Conservation (phyloP, 164 flowering plant genomes). For the Magnolia kwangsiensis region DNA sequence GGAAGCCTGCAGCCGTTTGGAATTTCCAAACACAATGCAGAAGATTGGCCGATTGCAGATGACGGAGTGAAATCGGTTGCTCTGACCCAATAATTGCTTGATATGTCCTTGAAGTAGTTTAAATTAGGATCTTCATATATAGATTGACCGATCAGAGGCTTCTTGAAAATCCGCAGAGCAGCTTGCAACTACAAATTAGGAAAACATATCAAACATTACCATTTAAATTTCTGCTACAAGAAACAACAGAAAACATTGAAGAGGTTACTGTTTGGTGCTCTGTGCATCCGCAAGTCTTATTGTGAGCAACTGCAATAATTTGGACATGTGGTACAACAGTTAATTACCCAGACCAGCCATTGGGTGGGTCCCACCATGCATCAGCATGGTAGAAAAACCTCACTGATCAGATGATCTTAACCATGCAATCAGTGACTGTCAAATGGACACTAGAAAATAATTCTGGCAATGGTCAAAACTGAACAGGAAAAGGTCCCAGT, state of each 20-base stretch:
- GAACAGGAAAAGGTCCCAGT: no score
- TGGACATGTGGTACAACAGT: no score
- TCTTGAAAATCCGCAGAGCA: constrained; percentile 65
- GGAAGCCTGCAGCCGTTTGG: constrained; percentile 40
- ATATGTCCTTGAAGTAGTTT: constrained; percentile 39
- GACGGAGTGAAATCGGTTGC: constrained; percentile 64
- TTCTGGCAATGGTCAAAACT: no score
- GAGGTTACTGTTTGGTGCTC: no score
- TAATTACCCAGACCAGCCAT: no score
- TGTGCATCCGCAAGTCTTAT: no score
- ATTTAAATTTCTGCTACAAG: neutral
- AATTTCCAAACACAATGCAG: constrained; percentile 71
- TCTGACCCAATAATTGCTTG: constrained; percentile 68
- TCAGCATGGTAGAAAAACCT: no score
- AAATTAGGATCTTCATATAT: constrained; percentile 19
- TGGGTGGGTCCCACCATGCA: no score
- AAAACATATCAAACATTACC: constrained; percentile 2
- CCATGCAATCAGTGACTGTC: no score
- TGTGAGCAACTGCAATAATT: no score
- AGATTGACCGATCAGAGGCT: constrained; percentile 15
- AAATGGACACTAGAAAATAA: no score
- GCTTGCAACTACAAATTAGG: constrained; percentile 43
- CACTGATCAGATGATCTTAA: no score
- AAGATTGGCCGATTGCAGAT: constrained; percentile 70
- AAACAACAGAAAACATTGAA: neutral